phyloP scores from a whole-genome alignment of 2,329 filamentous ascomycete species.

The Talaromyces funiculosus region DNA sequence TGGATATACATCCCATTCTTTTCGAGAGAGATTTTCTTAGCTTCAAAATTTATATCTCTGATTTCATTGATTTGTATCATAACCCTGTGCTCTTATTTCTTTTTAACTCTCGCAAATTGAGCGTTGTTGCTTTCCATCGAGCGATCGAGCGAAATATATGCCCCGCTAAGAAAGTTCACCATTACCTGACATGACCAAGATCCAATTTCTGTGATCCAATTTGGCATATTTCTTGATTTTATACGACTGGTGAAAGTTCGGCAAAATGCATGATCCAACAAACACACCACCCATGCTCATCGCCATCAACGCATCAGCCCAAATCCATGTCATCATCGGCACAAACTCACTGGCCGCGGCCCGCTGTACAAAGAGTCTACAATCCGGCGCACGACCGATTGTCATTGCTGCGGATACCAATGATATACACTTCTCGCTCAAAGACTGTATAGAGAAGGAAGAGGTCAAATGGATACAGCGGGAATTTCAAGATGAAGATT shows the following conservation, averaged over 20 bases:
- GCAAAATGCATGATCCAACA: not conserved
- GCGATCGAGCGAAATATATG: not conserved
- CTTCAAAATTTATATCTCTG: not conserved
- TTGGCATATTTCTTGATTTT: not conserved
- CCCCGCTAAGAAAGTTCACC: not conserved
- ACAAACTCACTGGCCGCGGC: constrained; percentile 81
- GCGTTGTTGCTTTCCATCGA: not conserved
- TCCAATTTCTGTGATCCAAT: not conserved
- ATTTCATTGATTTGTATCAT: not conserved
- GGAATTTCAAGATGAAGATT: constrained; percentile 63
- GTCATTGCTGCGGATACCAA: constrained; percentile 65
- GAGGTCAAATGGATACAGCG: constrained; percentile 38
- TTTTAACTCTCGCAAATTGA: not conserved
- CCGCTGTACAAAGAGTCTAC: constrained; percentile 71
- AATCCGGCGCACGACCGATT: constrained; percentile 74
- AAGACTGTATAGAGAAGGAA: constrained; percentile 39
- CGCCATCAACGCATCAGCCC: constrained; percentile 35
- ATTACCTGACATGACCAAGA: not conserved
- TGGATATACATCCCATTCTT: not conserved
- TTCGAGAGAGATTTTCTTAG: not conserved
- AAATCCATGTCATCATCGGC: constrained; percentile 76
- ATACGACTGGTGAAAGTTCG: not conserved
- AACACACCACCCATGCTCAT: constrained; percentile 31
- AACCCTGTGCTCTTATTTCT: no score
- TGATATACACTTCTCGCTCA: constrained; percentile 55